Conservation (phyloP, 306 rosid species). For the Glycine latifolia region DNA sequence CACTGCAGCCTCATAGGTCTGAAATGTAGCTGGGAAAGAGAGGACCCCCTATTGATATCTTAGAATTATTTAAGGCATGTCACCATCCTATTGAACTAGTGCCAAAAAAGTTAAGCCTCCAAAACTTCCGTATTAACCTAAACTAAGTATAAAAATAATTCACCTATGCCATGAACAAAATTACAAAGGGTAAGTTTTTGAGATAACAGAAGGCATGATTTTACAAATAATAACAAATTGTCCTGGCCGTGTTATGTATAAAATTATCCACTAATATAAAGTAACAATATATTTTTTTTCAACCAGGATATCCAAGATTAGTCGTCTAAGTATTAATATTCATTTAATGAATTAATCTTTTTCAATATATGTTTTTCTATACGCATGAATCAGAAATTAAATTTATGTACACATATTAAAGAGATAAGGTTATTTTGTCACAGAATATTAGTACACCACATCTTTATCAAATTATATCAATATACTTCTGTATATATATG, state of each 20-base stretch:
- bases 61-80: not conserved
- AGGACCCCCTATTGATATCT: not conserved
- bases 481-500: no score
- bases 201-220: no score
- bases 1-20: conserved; percentile 23
- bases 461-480: no score
- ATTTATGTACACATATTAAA: no score
- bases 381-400: not conserved
- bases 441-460: no score
- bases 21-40: conserved; percentile 23
- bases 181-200: not conserved
- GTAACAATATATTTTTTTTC: no score
- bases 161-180: not conserved
- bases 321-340: no score
- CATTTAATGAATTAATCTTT: no score
- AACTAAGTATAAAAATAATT: not conserved
- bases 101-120: not conserved
- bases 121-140: not conserved
- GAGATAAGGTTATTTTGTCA: no score
- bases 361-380: no score
- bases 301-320: no score
- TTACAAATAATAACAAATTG: not conserved
- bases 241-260: not conserved
- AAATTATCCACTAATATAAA: not conserved
- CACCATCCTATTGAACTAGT: not conserved